Base-by-base conservation (phyloP, 2,329 filamentous ascomycete genomes). In the Tolypocladium pustulatum region DNA sequence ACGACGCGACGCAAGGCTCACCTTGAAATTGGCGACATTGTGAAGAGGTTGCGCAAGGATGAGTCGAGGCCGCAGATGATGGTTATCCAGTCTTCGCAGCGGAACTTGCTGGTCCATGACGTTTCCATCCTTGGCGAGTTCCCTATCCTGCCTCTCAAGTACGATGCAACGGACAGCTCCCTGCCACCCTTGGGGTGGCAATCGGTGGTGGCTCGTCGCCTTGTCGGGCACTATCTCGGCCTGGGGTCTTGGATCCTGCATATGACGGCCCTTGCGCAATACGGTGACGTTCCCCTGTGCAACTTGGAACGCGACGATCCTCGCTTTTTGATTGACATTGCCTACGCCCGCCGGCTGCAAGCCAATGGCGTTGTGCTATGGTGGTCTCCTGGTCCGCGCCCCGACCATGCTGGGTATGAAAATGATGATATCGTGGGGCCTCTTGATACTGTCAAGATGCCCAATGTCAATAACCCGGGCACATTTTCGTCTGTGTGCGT, bases 401-500 rank as follows among this genome's bases (percentile, higher is more conserved):
- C 95, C 1, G 94, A 99, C 69, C 94, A 99, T 73, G 94, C 91
- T 53, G 94, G 94, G 0, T 91, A 97, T 70, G 94, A 99, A 71
- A 89, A 88, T 61, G 95, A 99, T 67, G 91, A 97, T 71, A 83
- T 97, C 27, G 76, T 89, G 0, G 89, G 89, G 0, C 83, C 89
- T 2, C 80, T 97, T 34, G 93, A 99, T 64, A 88, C 82, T 13
- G 89, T 96, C 17, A 86, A 90, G 60, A 96, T 97, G 91, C 93
- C 94, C 0, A 88, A 88, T 17, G 84, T 96, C 70, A 99, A 99
- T 70, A 93, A 91, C 56, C 89, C 93, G 0, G 93, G 92, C 46
- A 95, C 93, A 0, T 99, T 96, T 71, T 89, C 92, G 1, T 96
- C 93, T 0, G 94, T 99, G 3, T 99, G 94, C 69, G 94, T 99